phyloP scores from a whole-genome alignment of 2,329 filamentous ascomycete species.

The Trichoderma guizhouense region DNA sequence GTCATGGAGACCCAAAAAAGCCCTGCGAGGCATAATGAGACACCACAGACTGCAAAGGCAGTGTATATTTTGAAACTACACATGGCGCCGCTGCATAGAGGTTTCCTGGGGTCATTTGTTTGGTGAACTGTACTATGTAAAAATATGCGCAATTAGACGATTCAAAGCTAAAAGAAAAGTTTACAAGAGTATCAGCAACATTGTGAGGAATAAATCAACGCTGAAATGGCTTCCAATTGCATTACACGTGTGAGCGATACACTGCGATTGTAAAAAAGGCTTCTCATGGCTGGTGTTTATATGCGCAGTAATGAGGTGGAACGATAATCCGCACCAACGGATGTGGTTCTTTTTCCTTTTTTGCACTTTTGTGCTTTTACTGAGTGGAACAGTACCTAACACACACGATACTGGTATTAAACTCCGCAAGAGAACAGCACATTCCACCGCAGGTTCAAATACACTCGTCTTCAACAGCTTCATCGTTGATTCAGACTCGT shows the following conservation, averaged over 20 bases:
- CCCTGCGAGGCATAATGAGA: conserved; percentile 14
- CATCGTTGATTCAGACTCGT: background rate
- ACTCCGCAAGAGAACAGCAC: background rate
- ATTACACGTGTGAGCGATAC: background rate
- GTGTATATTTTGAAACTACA: conserved; percentile 39
- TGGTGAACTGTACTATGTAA: conserved; percentile 51
- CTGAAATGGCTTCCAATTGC: background rate
- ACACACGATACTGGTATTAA: background rate
- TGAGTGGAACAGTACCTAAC: background rate
- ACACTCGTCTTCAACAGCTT: background rate
- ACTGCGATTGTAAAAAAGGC: background rate
- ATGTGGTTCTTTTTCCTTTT: background rate
- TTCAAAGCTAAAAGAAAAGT: conserved; percentile 19
- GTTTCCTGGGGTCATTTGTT: conserved; percentile 44
- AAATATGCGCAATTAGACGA: conserved; percentile 50
- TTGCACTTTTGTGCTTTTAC: background rate
- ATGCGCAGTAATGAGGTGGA: background rate
- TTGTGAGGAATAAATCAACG: background rate
- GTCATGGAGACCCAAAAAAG: conserved; percentile 13
- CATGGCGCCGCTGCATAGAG: conserved; percentile 48
- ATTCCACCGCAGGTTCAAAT: background rate
- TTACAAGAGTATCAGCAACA: background rate
- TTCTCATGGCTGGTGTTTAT: background rate
- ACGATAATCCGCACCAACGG: background rate
- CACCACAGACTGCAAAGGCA: conserved; percentile 18